Conservation (phyloP, 164 flowering plant species). For the Annona squamosa region DNA sequence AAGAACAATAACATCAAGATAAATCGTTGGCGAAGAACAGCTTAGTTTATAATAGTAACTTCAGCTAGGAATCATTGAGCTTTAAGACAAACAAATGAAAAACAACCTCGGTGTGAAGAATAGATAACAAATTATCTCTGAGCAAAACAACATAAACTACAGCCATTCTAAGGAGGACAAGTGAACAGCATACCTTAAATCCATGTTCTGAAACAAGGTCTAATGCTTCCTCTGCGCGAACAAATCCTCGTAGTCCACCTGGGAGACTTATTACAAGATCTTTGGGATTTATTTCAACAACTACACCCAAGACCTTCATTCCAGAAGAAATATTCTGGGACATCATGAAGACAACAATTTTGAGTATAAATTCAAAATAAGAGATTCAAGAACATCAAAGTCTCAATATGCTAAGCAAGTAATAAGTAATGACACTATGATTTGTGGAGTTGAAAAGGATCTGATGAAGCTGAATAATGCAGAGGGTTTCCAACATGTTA, state of each 20-base stretch:
- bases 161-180: not conserved
- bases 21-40: not conserved
- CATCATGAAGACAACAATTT: not conserved
- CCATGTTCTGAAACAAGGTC: slow-evolving; percentile 42
- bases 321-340: slow-evolving; percentile 74
- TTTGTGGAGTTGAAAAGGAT: not conserved
- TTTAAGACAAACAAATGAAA: not conserved
- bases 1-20: not conserved
- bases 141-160: not conserved
- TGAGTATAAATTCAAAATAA: not conserved
- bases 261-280: slow-evolving; percentile 86
- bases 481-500: not conserved
- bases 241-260: slow-evolving; percentile 89
- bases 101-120: not conserved
- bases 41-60: not conserved
- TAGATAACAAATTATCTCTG: not conserved
- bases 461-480: no score
- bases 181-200: slow-evolving; percentile 26
- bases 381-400: not conserved
- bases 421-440: not conserved
- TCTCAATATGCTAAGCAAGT: not conserved
- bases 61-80: not conserved
- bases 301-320: slow-evolving; percentile 94
- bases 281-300: slow-evolving; percentile 79
- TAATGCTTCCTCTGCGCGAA: slow-evolving; percentile 65